These are phyloP conservation scores for Microcyclospora pomicola DNA, from an alignment of 2,329 filamentous ascomycete species.

Conservation along the genomic window DNA sequence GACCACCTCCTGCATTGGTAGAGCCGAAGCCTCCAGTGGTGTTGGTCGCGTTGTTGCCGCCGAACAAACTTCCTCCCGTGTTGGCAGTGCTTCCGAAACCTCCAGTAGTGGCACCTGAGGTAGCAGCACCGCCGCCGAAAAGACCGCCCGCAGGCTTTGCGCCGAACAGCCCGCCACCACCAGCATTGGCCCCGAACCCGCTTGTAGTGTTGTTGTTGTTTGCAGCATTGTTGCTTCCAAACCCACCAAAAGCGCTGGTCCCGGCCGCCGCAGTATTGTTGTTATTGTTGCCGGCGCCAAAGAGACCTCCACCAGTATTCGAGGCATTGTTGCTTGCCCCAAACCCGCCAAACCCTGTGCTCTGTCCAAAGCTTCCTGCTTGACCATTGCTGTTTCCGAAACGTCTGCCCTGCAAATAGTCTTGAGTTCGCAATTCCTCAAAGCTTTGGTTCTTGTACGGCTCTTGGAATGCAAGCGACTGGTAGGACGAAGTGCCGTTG, in stretches of 20 bases:
- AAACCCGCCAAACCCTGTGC: conserved; percentile 36
- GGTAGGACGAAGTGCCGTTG: conserved; percentile 52
- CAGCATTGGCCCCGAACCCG: conserved; percentile 1
- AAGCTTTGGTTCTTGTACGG: conserved; percentile 81
- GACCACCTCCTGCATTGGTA: conserved; percentile 14
- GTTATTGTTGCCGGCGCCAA: conserved; percentile 21
- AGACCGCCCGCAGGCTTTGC: conserved; percentile 20
- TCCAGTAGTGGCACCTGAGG: conserved; percentile 17
- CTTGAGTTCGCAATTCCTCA: conserved; percentile 54
- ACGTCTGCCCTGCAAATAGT: conserved; percentile 77
- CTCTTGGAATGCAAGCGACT: conserved; percentile 66
- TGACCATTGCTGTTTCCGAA: conserved; percentile 73
- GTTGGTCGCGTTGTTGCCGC: conserved; percentile 10
- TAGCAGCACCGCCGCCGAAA: conserved; percentile 17
- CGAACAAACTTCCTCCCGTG: conserved; percentile 19
- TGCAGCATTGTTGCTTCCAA: conserved; percentile 13
- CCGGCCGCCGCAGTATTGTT: conserved; percentile 26
- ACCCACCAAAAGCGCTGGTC: conserved; percentile 9
- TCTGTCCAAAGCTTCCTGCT: conserved; percentile 65
- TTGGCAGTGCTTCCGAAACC: conserved; percentile 20
- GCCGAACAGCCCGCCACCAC: conserved; percentile 25
- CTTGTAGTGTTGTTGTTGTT: conserved; percentile 5
- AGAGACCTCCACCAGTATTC: conserved; percentile 10
- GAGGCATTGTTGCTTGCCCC: conserved; percentile 21
- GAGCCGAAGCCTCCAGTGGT: conserved; percentile 13